These are phyloP conservation scores for Ophiocordyceps camponoti-saundersi DNA, from an alignment of 2,329 filamentous ascomycete species.

Conservation along the genomic window DNA sequence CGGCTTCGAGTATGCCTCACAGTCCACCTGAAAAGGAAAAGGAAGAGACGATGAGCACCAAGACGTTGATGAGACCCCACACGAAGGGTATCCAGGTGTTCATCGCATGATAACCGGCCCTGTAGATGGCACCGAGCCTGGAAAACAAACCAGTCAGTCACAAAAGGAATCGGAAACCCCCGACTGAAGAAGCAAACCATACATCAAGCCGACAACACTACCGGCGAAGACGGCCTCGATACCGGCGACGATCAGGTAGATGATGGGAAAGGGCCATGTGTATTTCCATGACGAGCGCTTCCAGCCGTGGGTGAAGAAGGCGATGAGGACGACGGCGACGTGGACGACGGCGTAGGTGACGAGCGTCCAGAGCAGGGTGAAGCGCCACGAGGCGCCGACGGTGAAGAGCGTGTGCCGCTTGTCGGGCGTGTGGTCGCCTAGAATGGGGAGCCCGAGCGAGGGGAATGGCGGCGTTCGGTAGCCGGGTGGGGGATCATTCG, in stretches of 20 bases:
- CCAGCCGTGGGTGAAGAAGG: constrained; percentile 52
- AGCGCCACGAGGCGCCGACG: constrained; percentile 66
- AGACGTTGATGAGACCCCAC: constrained; percentile 71
- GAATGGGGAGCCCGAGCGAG: constrained; percentile 58
- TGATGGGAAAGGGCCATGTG: constrained; percentile 54
- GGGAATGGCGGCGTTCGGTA: constrained; percentile 63
- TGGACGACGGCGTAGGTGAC: constrained; percentile 65
- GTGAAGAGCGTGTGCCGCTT: constrained; percentile 48
- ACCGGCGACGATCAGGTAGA: constrained; percentile 56
- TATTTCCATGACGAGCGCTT: constrained; percentile 39
- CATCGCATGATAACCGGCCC: constrained; percentile 72
- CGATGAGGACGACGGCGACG: constrained; percentile 52
- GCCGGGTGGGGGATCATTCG: constrained; percentile 18
- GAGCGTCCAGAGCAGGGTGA: constrained; percentile 74
- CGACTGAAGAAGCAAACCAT: neutral
- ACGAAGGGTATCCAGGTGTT: constrained; percentile 87
- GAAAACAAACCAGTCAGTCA: constrained; percentile 4
- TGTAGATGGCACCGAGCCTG: constrained; percentile 66
- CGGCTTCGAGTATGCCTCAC: constrained; percentile 21
- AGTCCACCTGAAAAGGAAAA: constrained; percentile 87
- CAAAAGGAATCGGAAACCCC: neutral
- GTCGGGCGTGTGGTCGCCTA: constrained; percentile 25
- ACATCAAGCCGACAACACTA: constrained; percentile 68
- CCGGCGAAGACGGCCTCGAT: constrained; percentile 66
- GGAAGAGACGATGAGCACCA: constrained; percentile 70